phyloP scores from a whole-genome alignment of 148 eudicot species.

The Silene uniflora region DNA sequence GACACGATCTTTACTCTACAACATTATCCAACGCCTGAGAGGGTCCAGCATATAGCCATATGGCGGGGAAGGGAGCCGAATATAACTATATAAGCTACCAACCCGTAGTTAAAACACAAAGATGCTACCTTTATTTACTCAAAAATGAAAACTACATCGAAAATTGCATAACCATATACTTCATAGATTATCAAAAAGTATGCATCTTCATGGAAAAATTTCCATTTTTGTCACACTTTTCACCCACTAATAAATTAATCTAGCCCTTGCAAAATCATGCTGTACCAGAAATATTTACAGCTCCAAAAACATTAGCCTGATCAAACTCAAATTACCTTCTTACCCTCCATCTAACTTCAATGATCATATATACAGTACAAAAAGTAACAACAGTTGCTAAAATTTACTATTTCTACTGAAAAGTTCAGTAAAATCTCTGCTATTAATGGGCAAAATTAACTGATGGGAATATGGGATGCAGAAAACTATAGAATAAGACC shows the following conservation, averaged over 20 bases:
- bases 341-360: background rate
- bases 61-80: no score
- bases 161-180: no score
- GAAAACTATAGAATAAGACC: background rate
- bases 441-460: background rate
- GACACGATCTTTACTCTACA: background rate
- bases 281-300: background rate
- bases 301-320: background rate
- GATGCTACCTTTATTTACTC: no score
- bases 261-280: background rate
- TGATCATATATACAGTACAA: background rate
- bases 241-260: background rate
- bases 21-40: background rate
- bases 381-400: constrained; percentile 1
- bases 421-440: background rate
- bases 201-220: background rate
- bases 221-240: background rate
- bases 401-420: background rate
- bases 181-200: no score
- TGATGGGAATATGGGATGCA: no score
- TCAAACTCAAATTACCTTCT: background rate
- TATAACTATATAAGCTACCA: no score
- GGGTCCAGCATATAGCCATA: no score
- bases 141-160: no score
- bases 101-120: no score